Conservation (phyloP, 495 filamentous ascomycete genomes). For the Venustampulla echinocandica region DNA sequence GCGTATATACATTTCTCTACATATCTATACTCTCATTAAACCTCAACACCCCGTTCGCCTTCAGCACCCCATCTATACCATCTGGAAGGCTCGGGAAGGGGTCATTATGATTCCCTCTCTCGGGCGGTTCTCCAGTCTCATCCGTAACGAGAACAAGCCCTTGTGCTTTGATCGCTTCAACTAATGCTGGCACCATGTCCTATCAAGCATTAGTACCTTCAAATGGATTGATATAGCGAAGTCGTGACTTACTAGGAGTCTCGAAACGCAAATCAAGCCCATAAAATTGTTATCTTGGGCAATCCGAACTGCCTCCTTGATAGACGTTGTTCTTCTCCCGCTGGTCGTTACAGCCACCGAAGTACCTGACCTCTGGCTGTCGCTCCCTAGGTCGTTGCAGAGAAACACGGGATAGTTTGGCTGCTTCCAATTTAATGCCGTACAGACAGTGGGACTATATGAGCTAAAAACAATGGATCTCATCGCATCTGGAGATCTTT, state of each 20-base stretch:
- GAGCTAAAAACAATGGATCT: slow-evolving; percentile 86
- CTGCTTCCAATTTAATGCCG: slow-evolving; percentile 96
- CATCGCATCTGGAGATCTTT: slow-evolving; percentile 57
- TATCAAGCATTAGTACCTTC: slow-evolving; percentile 31
- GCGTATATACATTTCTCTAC: slow-evolving; percentile 32
- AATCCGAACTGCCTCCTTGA: slow-evolving; percentile 90
- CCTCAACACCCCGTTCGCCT: slow-evolving; percentile 72
- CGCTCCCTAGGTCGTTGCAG: slow-evolving; percentile 78
- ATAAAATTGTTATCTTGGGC: slow-evolving; percentile 96
- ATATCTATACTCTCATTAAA: slow-evolving; percentile 96
- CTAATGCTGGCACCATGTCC: slow-evolving; percentile 86
- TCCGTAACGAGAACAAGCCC: slow-evolving; percentile 91
- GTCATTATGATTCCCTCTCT: slow-evolving; percentile 25
- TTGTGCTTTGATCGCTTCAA: slow-evolving; percentile 87
- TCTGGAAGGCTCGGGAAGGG: slow-evolving; percentile 39
- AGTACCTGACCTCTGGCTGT: slow-evolving; percentile 19
- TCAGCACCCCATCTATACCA: slow-evolving; percentile 82
- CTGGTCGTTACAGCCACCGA: slow-evolving; percentile 44
- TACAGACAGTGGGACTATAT: slow-evolving; percentile 82
- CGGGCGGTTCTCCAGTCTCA: slow-evolving; percentile 45
- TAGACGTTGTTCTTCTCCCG: slow-evolving; percentile 64
- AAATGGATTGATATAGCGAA: slow-evolving; percentile 2
- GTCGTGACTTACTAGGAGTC: slow-evolving; percentile 60
- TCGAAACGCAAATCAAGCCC: slow-evolving; percentile 84
- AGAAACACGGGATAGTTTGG: slow-evolving; percentile 95